Evolutionary conservation across 805 yeast species (phyloP), one percentile per base, ranked within the genome.

Genomic region (Debaryomyces tyrocola): DNA sequence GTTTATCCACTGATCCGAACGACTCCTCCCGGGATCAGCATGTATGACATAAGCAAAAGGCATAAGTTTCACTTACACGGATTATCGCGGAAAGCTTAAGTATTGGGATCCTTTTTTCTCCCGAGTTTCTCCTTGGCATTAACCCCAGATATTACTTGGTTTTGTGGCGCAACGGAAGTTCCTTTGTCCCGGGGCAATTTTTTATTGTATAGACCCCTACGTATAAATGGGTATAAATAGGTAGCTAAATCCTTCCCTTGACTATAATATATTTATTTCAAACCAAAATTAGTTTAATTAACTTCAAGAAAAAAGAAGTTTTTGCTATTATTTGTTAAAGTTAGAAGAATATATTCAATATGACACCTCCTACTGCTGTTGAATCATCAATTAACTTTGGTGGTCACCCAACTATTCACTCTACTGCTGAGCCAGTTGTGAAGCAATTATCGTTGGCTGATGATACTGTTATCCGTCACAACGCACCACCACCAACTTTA

Each of bases 401-500:
- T 37, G 63, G 64, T 43, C 69, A 71, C 44, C 71, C 77, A 48
- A 59, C 70, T 37, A 70, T 73, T 48, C 70, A 63, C 55, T 57
- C 69, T 42, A 62, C 56, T 29, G 63, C 67, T 56, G 77, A 73
- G 53, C 77, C 77, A 20, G 55, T 73, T 50, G 73, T 73, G 36
- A 54, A 67, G 48, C 67, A 71, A 52, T 68, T 73, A 51, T 60
- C 67, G 11, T 75, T 87, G 50, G 76, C 78, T 55, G 77, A 77
- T 37, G 91, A 84, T 37, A 85, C 85, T 15, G 64, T 73, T 20
- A 82, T 87, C 55, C 87, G 90, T 65, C 96, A 92, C 77, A 92
- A 94, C 67, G 90, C 98, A 42, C 86, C 97, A 35, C 87, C 91
- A 27, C 96, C 98, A 55, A 81, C 89, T 38, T 77, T 92, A 51